phyloP scores from a whole-genome alignment of 192 early-diverging fungal genomes.

The Podila horticola region DNA sequence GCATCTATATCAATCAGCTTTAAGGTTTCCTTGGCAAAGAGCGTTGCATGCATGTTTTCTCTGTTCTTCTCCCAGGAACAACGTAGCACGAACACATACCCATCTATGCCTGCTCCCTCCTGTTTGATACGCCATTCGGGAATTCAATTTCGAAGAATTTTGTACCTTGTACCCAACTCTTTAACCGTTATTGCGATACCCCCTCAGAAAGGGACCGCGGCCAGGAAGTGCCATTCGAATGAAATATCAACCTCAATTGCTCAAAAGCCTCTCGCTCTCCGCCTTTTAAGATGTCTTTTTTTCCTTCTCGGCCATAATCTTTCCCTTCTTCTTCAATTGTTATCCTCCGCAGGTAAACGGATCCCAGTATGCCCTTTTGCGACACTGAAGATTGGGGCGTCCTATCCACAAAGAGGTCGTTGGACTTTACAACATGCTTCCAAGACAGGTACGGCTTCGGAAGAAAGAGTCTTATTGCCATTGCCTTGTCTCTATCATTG shows the following conservation, averaged over 20 bases:
- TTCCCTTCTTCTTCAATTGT: slow-evolving; percentile 4
- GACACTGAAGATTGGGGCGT: slow-evolving; percentile 5
- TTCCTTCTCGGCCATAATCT: slow-evolving; percentile 6
- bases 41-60: slow-evolving; percentile 7
- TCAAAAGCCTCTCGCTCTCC: slow-evolving; percentile 2
- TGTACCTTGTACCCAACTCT: slow-evolving; percentile 4
- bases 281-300: slow-evolving; percentile 6
- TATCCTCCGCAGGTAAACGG: slow-evolving; percentile 3
- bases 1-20: slow-evolving; percentile 1
- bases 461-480: slow-evolving; percentile 8
- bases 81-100: slow-evolving; percentile 3
- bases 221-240: slow-evolving; percentile 8
- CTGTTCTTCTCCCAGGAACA: slow-evolving; percentile 1
- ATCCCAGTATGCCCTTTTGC: slow-evolving; percentile 7
- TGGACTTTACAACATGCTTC: slow-evolving; percentile 9
- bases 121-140: too few species aligned
- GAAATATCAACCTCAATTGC: slow-evolving; percentile 5
- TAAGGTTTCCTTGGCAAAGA: slow-evolving; percentile 6
- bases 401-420: slow-evolving; percentile 8
- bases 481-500: slow-evolving; percentile 5
- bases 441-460: slow-evolving; percentile 1
- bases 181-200: slow-evolving; percentile 3
- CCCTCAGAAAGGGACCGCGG: slow-evolving; percentile 6
- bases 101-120: too few species aligned
- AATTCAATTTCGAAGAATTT: not conserved